Conservation (phyloP, 192 early-diverging fungal genomes). For the Podila minutissima region DNA sequence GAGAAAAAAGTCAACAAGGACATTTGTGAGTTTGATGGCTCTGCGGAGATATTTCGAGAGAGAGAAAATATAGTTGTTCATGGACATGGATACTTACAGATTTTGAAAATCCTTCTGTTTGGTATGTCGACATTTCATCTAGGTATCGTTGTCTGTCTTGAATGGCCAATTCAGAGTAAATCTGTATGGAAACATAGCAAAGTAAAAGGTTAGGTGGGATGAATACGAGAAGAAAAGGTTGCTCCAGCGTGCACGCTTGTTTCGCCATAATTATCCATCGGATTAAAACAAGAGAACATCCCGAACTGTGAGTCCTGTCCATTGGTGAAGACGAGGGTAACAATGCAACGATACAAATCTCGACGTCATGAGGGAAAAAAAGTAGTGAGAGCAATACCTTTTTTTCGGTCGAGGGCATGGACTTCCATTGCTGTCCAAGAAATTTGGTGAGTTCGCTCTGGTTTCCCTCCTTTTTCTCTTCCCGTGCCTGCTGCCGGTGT, state of each 20-base stretch:
- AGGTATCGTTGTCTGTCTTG: conserved; percentile 33
- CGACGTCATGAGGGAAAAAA: background rate
- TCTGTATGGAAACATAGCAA: conserved; percentile 8
- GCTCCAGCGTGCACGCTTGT: background rate
- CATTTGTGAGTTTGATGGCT: background rate
- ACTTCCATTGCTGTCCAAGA: conserved; percentile 47
- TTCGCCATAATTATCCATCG: too few relatives aligned
- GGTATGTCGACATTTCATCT: conserved; percentile 34
- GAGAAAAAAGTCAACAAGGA: background rate
- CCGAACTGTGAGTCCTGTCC: too few relatives aligned
- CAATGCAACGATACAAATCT: background rate
- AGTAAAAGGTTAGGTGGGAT: background rate
- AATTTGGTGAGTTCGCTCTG: conserved; percentile 52
- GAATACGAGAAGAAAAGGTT: too few relatives aligned
- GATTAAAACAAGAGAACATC: too few relatives aligned
- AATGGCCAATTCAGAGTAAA: conserved; percentile 45
- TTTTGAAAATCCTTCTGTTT: conserved; percentile 16
- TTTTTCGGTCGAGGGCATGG: conserved; percentile 51
- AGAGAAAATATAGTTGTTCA: too few relatives aligned
- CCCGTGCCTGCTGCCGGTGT: conserved; percentile 48
- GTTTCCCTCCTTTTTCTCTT: conserved; percentile 52
- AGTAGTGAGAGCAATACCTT: conserved; percentile 21
- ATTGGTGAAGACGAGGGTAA: too few relatives aligned
- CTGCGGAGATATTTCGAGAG: background rate
- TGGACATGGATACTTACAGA: background rate